Percentiles rank a stretch among this genome's conserved stretches.
Conservation (phyloP, 1,284 basidiomycete species). For the Apiotrichum laibachii region DNA sequence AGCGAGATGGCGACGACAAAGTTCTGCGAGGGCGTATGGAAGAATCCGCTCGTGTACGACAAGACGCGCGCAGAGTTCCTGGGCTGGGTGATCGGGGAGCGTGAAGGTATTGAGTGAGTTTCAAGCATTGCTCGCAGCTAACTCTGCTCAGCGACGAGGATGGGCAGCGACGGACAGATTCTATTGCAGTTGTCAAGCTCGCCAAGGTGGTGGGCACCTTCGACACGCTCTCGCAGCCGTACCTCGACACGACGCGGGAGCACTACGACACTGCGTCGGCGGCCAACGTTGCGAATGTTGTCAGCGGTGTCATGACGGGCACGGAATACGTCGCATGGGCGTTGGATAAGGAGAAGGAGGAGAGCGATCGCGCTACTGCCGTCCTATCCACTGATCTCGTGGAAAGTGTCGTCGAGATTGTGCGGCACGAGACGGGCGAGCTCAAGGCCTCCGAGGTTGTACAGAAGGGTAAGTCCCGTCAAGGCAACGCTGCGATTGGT, state of each 20-base stretch:
- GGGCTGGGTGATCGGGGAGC: slow-evolving; percentile 61
- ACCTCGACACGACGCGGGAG: slow-evolving; percentile 22
- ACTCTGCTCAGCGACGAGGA: slow-evolving; percentile 2
- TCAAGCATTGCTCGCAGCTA: background rate
- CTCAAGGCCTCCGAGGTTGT: slow-evolving; percentile 26
- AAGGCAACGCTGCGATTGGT: slow-evolving; percentile 52
- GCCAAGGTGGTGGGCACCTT: slow-evolving; percentile 25
- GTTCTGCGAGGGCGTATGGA: slow-evolving; percentile 59
- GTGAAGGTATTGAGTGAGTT: slow-evolving; percentile 53
- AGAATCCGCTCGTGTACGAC: slow-evolving; percentile 54
- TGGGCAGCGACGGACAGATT: background rate
- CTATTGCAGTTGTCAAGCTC: slow-evolving; percentile 18
- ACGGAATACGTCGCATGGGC: slow-evolving; percentile 39
- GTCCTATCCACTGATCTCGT: slow-evolving; percentile 25
- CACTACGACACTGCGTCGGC: slow-evolving; percentile 26
- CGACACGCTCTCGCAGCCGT: slow-evolving; percentile 27
- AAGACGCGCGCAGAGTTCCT: slow-evolving; percentile 57
- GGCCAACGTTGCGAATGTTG: slow-evolving; percentile 18
- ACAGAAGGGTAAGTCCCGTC: slow-evolving; percentile 20
- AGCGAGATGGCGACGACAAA: slow-evolving; percentile 51
- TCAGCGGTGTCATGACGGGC: slow-evolving; percentile 23
- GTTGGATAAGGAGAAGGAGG: slow-evolving; percentile 32
- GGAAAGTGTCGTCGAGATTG: slow-evolving; percentile 18
- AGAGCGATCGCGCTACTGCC: slow-evolving; percentile 24
- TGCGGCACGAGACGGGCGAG: slow-evolving; percentile 25